Conservation (phyloP, 495 filamentous ascomycete species). For the Hypomontagnella submonticulosa region DNA sequence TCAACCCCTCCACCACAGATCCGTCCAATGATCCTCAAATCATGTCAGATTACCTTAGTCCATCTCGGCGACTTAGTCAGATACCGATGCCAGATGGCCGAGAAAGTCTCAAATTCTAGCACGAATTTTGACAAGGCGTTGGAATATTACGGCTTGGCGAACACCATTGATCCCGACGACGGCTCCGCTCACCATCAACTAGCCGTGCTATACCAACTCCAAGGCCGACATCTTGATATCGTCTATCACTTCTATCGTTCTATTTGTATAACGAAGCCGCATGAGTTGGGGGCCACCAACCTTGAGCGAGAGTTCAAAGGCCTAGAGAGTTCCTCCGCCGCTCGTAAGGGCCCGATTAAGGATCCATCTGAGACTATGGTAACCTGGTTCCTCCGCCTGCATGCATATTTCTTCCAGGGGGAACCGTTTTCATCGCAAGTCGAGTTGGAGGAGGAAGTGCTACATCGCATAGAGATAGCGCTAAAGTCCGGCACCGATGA, state of each 20-base stretch:
- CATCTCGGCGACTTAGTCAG: slow-evolving; percentile 90
- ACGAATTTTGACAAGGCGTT: slow-evolving; percentile 78
- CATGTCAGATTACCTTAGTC: slow-evolving; percentile 86
- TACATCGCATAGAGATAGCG: slow-evolving; percentile 77
- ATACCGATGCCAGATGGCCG: slow-evolving; percentile 79
- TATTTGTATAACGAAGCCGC: slow-evolving; percentile 74
- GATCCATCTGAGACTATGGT: slow-evolving; percentile 62
- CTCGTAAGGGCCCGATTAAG: slow-evolving; percentile 35
- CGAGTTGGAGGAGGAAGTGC: slow-evolving; percentile 86
- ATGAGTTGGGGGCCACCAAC: slow-evolving; percentile 76
- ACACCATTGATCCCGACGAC: slow-evolving; percentile 78
- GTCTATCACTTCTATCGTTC: slow-evolving; percentile 92
- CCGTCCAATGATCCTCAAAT: slow-evolving; percentile 68
- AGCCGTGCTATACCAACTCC: slow-evolving; percentile 82
- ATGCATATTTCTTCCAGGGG: slow-evolving; percentile 84
- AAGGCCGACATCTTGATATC: slow-evolving; percentile 79
- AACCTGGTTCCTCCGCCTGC: slow-evolving; percentile 87
- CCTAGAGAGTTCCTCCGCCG: slow-evolving; percentile 45
- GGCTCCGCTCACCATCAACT: slow-evolving; percentile 89
- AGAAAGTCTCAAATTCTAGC: slow-evolving; percentile 42
- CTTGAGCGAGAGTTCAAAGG: slow-evolving; percentile 85
- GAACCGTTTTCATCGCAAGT: slow-evolving; percentile 74
- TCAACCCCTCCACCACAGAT: slow-evolving; percentile 59
- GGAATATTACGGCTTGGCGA: slow-evolving; percentile 86
- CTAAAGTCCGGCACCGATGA: slow-evolving; percentile 71